A percentile compares a stretch with the other conserved stretches of the same genome.
phyloP scores from a whole-genome alignment of 2,329 filamentous ascomycete genomes.

The Arthrobotrys megalospora region DNA sequence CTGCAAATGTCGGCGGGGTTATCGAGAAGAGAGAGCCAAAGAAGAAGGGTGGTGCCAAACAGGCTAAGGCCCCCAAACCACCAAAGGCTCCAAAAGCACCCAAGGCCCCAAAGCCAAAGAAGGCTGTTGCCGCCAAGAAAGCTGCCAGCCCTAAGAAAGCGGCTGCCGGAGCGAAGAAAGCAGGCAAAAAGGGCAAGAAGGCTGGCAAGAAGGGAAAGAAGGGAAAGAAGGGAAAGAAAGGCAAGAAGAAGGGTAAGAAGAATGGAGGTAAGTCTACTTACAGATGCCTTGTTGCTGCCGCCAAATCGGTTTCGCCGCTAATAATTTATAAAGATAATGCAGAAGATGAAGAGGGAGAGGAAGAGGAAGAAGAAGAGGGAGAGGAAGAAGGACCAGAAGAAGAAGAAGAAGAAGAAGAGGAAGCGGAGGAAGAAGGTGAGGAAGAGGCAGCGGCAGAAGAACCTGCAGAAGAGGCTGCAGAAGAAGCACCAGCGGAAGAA shows the following conservation, averaged over 20 bases:
- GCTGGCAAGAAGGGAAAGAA: neutral
- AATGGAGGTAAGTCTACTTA: neutral
- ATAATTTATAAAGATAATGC: neutral
- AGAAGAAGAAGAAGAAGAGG: neutral
- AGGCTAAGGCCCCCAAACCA: neutral
- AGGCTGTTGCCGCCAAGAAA: neutral
- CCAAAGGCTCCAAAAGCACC: slow-evolving; percentile 1
- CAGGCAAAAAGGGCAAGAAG: neutral
- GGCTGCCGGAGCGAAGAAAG: neutral
- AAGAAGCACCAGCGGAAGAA: neutral
- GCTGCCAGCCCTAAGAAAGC: no score
- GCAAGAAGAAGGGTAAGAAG: no score
- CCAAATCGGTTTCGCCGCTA: neutral
- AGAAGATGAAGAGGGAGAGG: neutral
- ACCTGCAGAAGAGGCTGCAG: neutral
- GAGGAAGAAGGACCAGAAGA: neutral
- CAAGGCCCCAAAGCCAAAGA: neutral
- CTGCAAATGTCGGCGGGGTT: neutral
- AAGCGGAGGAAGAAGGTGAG: neutral
- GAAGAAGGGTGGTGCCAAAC: neutral
- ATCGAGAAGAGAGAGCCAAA: neutral
- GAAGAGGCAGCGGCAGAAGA: neutral
- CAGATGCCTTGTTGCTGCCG: neutral
- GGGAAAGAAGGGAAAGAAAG: no score
- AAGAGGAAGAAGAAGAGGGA: neutral